These are phyloP conservation scores for Backusella circina DNA, from an alignment of 192 early-diverging fungal species.

Conservation along the genomic window DNA sequence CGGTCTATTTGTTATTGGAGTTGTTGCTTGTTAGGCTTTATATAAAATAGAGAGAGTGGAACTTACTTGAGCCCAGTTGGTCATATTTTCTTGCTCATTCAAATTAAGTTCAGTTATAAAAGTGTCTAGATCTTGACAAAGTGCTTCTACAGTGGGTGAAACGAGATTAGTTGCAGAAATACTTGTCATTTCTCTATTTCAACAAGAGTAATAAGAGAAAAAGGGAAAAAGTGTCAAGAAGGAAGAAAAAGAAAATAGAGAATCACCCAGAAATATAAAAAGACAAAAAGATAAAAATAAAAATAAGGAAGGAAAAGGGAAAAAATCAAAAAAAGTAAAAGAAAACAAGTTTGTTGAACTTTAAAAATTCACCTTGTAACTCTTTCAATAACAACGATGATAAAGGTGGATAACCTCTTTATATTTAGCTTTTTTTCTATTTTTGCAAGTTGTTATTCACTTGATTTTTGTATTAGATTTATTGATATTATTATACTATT, in stretches of 20 bases:
- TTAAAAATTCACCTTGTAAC: neutral
- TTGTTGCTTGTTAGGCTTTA: neutral
- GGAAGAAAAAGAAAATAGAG: neutral
- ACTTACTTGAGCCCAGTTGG: neutral
- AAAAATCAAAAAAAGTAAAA: constrained; percentile 6
- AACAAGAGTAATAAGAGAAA: neutral
- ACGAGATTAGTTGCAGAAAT: neutral
- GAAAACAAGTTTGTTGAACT: constrained; percentile 1
- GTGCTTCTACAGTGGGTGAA: constrained; percentile 8
- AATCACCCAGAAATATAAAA: neutral
- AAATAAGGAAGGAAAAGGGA: neutral
- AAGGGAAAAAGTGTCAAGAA: neutral
- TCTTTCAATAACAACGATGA: neutral
- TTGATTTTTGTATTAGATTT: neutral
- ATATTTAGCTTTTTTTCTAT: neutral
- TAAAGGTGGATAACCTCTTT: neutral
- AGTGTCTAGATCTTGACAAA: constrained; percentile 8
- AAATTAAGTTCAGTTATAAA: constrained; percentile 8
- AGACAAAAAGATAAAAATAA: neutral
- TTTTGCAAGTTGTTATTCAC: neutral
- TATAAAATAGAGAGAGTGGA: neutral
- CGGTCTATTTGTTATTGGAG: no score
- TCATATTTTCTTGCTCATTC: neutral
- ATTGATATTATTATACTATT: neutral
- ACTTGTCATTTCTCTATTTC: neutral